Base-by-base conservation (phyloP, 805 yeast genomes). In the Blastobotrys peoriensis region DNA sequence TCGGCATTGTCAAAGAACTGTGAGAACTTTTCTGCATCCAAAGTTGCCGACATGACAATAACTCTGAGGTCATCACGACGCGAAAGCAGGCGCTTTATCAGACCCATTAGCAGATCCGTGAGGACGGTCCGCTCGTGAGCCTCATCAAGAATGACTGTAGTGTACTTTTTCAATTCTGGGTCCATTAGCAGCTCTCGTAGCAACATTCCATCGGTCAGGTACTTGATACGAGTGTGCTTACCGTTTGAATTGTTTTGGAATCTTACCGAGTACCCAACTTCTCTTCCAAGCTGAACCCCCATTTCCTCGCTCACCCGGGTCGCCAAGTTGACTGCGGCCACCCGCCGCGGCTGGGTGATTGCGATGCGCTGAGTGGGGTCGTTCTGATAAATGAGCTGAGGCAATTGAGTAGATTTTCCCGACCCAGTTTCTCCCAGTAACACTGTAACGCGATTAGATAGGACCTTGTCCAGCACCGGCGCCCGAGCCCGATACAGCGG, bases 381-480 rank as follows among this genome's bases (percentile, higher is more conserved):
- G 2, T 55, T 44, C 0, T 77, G 74, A 19, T 85, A 75, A n/a
- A 91, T 60, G 52, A 91, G 82, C 60, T 91, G 98, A 0, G 98
- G 98, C 38, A 91, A 81, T 67, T 91, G 98, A 0, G 98, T 91
- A 3, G 98, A 89, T 61, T 91, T 91, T 70, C 98, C 98, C 5
- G 96, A 86, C 65, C 98, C 98, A 0, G 98, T 91, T 60, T 91
- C 98, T 65, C 98, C 98, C 59, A 93, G 84, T 16, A 91, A 71
- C 1, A 91, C 78, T 0, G 89, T 79, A 3, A 88, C 94, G 50
- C 75, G 80, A 55, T 81, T 75, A 8, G 65, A 48, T 2, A 65
- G 46, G 2, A 91, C 58, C 49, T 78, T 75, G 6, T 72, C 65
- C 48, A 84, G 59, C 15, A 91, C 74, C 43, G 77, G 73, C 36